Conservation (phyloP, 352 stramenopile genomes). For the Phytopythium aichiense region DNA sequence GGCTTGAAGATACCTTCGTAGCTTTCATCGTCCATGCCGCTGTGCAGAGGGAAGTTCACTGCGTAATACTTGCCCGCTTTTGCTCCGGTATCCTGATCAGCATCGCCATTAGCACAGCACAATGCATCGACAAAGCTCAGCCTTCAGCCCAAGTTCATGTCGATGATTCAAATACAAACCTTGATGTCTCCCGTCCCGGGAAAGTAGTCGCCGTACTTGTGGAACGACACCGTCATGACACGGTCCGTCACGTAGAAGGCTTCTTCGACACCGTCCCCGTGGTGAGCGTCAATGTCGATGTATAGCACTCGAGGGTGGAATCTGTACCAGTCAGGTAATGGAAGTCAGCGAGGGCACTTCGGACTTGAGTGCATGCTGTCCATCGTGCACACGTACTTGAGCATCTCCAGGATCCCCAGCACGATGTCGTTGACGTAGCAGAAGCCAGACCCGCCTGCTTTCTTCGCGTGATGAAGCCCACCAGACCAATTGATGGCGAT, state of each 20-base stretch:
- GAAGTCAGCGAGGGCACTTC: neutral
- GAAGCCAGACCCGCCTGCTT: slow-evolving; percentile 91
- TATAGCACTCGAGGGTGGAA: slow-evolving; percentile 96
- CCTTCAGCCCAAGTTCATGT: neutral
- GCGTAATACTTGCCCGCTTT: slow-evolving; percentile 94
- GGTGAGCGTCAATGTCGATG: slow-evolving; percentile 99
- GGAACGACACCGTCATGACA: slow-evolving; percentile 99
- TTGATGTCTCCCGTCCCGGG: slow-evolving; percentile 94
- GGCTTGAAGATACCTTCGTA: slow-evolving; percentile 98
- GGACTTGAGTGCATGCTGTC: neutral
- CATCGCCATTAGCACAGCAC: neutral
- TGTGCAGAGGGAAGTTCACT: slow-evolving; percentile 96
- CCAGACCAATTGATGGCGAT: slow-evolving; percentile 98
- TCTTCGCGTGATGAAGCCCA: slow-evolving; percentile 98
- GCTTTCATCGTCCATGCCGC: slow-evolving; percentile 94
- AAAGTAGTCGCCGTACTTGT: slow-evolving; percentile 99
- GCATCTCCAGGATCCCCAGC: slow-evolving; percentile 96
- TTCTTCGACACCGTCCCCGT: slow-evolving; percentile 98
- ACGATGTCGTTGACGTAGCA: slow-evolving; percentile 99
- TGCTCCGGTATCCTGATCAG: slow-evolving; percentile 88
- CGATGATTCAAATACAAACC: slow-evolving; percentile 11
- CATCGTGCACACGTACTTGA: slow-evolving; percentile 81
- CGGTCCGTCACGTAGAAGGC: slow-evolving; percentile 95
- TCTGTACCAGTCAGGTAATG: slow-evolving; percentile 6
- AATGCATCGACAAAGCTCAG: neutral